A percentile compares a stretch with the other conserved stretches of the same genome.
phyloP scores from a whole-genome alignment of 2,329 filamentous ascomycete species.

The Ascochyta lentis region DNA sequence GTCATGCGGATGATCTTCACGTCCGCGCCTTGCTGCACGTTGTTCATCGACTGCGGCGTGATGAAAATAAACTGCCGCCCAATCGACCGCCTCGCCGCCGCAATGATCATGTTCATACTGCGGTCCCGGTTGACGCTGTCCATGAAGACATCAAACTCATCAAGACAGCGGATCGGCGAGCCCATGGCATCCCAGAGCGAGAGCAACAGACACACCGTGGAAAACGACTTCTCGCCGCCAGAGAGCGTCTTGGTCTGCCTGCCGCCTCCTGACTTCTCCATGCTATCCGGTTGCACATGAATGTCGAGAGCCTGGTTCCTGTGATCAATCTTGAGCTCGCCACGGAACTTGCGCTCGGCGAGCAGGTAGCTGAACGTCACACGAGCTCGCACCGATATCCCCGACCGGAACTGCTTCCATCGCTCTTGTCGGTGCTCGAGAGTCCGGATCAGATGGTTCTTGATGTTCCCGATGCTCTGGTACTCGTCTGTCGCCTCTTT shows the following conservation, averaged over 20 bases:
- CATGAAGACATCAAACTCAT: slow-evolving; percentile 99
- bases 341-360: slow-evolving; percentile 87
- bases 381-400: slow-evolving; percentile 85
- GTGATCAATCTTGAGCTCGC: slow-evolving; percentile 81
- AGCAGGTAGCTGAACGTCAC: slow-evolving; percentile 88
- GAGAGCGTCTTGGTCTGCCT: slow-evolving; percentile 91
- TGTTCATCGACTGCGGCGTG: slow-evolving; percentile 82
- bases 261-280: slow-evolving; percentile 71
- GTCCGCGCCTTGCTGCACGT: slow-evolving; percentile 59
- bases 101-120: slow-evolving; percentile 92
- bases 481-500: slow-evolving; percentile 31
- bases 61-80: slow-evolving; percentile 96
- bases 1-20: slow-evolving; percentile 78
- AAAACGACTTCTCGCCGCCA: slow-evolving; percentile 97
- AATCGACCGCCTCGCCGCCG: slow-evolving; percentile 82
- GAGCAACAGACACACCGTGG: slow-evolving; percentile 90
- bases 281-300: slow-evolving; percentile 73
- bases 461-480: slow-evolving; percentile 22
- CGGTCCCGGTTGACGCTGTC: slow-evolving; percentile 93
- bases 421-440: slow-evolving; percentile 73
- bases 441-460: slow-evolving; percentile 60
- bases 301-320: slow-evolving; percentile 75
- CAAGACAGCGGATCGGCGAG: slow-evolving; percentile 89
- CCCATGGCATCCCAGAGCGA: slow-evolving; percentile 99
- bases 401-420: slow-evolving; percentile 81